Base-by-base conservation (phyloP, 768 basidiomycete species). In the Leccinum aurantiacum region DNA sequence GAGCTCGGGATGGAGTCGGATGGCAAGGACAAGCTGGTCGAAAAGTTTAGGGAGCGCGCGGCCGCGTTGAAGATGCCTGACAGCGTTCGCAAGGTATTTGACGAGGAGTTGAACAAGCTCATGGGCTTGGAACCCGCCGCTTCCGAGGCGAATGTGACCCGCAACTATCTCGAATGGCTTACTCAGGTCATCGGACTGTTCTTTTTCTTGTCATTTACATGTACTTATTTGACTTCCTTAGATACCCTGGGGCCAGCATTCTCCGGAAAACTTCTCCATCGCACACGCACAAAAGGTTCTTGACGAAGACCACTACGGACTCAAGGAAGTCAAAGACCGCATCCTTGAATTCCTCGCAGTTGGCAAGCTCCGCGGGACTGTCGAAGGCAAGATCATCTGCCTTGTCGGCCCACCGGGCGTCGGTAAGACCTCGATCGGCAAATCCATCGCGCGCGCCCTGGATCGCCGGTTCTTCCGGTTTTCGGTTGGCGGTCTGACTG, bases 171-270 rank as follows among this genome's bases (percentile, higher is more conserved):
- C 35, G 95, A 98, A 65, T 94, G 92, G 92, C 78, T 94, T 17
- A 93, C 91, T 3, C 88, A 91, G 79, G 89, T 86, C 22, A 10
- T 74, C 72, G 52, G 61, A 33, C 3, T 17, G 6, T 25, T 33
- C 48, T 27, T 57, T 29, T 56, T 37, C 47, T 29, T 41, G 46
- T 4, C 44, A 46, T 41, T 6, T 15, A 9, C 46, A 19, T 37
- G 11, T 58, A 47, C 54, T 59, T 60, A 60, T 54, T 29, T 61
- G 29, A 17, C 4, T 53, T n/a, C 58, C 44, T 10, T 69, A 92
- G 84, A 92, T 98, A 51, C 97, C 97, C 0, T 99, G 97, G 95
- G 97, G 97, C 47, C 87, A 89, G 25, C 93, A 97, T 72, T 93
- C 95, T 2, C 81, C 86, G 0, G 96, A 98, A 74, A 97, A 95